phyloP scores from a whole-genome alignment of 495 filamentous ascomycete species.

The Penicillium mononematosum region DNA sequence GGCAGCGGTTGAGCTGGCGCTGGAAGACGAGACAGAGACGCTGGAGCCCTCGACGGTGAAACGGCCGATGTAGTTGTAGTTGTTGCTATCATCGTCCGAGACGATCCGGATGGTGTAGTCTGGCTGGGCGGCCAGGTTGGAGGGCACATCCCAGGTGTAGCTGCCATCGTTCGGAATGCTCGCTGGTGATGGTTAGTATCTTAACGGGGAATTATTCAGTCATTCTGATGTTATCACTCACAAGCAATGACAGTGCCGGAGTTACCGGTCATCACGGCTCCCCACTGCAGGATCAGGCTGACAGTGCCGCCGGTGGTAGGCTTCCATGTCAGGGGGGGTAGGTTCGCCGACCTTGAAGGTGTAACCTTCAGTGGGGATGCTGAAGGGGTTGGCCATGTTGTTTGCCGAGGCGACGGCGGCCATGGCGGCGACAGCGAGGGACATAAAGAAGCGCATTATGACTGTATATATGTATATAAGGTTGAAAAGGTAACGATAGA shows the following conservation, averaged over 20 bases:
- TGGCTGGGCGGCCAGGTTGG: conserved; percentile 39
- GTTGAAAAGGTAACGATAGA: conserved; percentile 8
- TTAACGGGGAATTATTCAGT: neutral
- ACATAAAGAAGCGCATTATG: conserved; percentile 48
- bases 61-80: conserved; percentile 58
- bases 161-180: conserved; percentile 56
- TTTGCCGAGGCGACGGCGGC: conserved; percentile 39
- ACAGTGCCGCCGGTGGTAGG: conserved; percentile 54
- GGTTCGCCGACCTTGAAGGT: conserved; percentile 50
- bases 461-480: neutral
- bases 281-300: conserved; percentile 53
- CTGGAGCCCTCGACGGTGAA: conserved; percentile 55
- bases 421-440: conserved; percentile 38
- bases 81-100: conserved; percentile 39
- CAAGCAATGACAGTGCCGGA: conserved; percentile 51
- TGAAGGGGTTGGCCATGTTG: conserved; percentile 54
- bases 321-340: conserved; percentile 55
- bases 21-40: conserved; percentile 31
- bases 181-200: conserved; percentile 36
- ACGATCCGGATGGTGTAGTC: conserved; percentile 63
- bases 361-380: conserved; percentile 45
- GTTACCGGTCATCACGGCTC: conserved; percentile 42
- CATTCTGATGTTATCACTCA: conserved; percentile 34
- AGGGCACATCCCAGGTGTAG: conserved; percentile 55
- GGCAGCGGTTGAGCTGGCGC: conserved; percentile 33